Conservation (phyloP, 257 asterid genomes). For the Plantago elongata region DNA sequence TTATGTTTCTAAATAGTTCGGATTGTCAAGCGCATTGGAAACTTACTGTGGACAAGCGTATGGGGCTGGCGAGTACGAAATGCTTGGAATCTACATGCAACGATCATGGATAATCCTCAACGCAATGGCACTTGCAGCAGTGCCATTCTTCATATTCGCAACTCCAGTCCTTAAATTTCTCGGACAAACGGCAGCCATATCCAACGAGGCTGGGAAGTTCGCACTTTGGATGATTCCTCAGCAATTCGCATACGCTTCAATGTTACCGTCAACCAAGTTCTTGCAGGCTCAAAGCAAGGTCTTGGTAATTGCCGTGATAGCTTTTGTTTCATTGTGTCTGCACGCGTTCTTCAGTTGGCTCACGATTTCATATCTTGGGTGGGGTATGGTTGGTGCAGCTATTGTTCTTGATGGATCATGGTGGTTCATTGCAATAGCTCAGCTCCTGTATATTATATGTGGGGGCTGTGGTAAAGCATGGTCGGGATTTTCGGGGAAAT, state of each 20-base stretch:
- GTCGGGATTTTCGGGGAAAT: slow-evolving; percentile 46
- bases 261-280: slow-evolving; percentile 50
- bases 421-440: slow-evolving; percentile 56
- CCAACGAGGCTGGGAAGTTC: slow-evolving; percentile 36
- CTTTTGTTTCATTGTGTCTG: slow-evolving; percentile 28
- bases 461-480: slow-evolving; percentile 57
- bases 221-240: slow-evolving; percentile 67
- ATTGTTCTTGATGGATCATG: slow-evolving; percentile 40
- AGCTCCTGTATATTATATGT: slow-evolving; percentile 36
- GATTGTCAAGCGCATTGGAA: slow-evolving; percentile 58
- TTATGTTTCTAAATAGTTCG: slow-evolving; percentile 25
- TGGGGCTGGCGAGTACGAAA: slow-evolving; percentile 52
- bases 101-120: slow-evolving; percentile 53
- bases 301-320: slow-evolving; percentile 37
- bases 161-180: slow-evolving; percentile 29
- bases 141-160: slow-evolving; percentile 40
- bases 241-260: slow-evolving; percentile 48
- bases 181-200: slow-evolving; percentile 40
- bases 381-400: slow-evolving; percentile 59
- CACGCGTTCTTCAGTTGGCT: slow-evolving; percentile 53
- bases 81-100: slow-evolving; percentile 51
- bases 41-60: slow-evolving; percentile 63
- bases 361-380: slow-evolving; percentile 43
- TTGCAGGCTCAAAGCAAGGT: slow-evolving; percentile 66
- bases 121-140: slow-evolving; percentile 24